Percentiles rank a stretch among this genome's conserved stretches.
phyloP scores from a whole-genome alignment of 306 rosid species.

The Castanea sativa region DNA sequence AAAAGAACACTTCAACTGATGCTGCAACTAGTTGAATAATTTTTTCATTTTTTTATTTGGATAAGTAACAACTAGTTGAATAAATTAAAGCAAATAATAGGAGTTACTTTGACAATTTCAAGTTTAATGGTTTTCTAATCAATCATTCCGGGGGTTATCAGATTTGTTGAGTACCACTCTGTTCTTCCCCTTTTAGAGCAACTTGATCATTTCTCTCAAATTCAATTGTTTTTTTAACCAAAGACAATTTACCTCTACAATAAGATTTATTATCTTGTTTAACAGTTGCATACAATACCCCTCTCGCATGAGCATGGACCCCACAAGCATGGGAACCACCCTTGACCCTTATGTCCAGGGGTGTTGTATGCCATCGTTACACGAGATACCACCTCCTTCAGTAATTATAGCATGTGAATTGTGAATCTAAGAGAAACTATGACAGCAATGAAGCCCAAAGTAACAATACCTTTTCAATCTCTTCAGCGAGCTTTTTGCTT shows the following conservation, averaged over 20 bases:
- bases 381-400: no score
- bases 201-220: not conserved
- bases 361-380: no score
- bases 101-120: not conserved
- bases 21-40: not conserved
- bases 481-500: conserved; percentile 76
- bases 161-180: not conserved
- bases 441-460: conserved; percentile 25
- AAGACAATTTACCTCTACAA: not conserved
- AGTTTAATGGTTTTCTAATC: not conserved
- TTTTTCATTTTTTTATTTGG: no score
- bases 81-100: conserved; percentile 13
- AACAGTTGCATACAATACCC: no score
- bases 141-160: conserved; percentile 17
- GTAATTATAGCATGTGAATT: conserved; percentile 4
- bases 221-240: not conserved
- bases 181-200: conserved; percentile 18
- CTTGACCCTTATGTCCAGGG: no score
- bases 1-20: not conserved
- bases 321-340: no score
- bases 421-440: conserved; percentile 24
- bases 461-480: conserved; percentile 64
- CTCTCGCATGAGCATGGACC: no score
- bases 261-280: not conserved
- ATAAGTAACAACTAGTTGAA: not conserved